Evolutionary conservation across 2,329 filamentous ascomycete genomes (phyloP).

Genomic region (Colletotrichum siamense): DNA sequence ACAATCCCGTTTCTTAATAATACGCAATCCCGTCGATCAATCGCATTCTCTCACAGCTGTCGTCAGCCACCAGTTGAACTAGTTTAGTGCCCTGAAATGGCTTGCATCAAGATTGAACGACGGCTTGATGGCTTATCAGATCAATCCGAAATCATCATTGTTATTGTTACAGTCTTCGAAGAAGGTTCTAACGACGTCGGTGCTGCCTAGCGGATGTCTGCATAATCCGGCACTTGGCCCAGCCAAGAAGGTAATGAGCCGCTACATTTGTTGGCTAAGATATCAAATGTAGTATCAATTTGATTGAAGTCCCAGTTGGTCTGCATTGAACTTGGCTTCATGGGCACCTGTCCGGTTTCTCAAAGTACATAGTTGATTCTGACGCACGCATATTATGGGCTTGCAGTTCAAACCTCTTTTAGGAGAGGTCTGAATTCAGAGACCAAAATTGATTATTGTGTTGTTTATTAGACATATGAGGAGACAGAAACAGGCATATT

Average conservation of each 20-base stretch:
- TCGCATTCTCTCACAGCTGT: neutral
- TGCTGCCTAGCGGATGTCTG: neutral
- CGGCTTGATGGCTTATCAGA: neutral
- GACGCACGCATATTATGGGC: neutral
- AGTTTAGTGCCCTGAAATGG: neutral
- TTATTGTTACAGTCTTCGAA: neutral
- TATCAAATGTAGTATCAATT: neutral
- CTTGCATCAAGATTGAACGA: neutral
- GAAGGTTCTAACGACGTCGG: neutral
- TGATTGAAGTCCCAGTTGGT: neutral
- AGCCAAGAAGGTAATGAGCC: neutral
- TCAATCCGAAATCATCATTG: neutral
- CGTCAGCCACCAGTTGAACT: neutral
- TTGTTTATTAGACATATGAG: neutral
- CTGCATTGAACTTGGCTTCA: neutral
- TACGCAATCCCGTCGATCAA: neutral
- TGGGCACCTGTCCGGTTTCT: neutral
- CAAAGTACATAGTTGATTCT: neutral
- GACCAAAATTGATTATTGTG: no score
- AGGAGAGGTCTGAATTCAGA: neutral
- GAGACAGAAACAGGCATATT: no score
- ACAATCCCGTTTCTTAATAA: neutral
- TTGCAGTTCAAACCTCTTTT: neutral
- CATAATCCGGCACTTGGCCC: neutral
- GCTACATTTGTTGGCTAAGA: neutral